phyloP scores from a whole-genome alignment of 2,329 filamentous ascomycete species.

The Aspergillus sp. region DNA sequence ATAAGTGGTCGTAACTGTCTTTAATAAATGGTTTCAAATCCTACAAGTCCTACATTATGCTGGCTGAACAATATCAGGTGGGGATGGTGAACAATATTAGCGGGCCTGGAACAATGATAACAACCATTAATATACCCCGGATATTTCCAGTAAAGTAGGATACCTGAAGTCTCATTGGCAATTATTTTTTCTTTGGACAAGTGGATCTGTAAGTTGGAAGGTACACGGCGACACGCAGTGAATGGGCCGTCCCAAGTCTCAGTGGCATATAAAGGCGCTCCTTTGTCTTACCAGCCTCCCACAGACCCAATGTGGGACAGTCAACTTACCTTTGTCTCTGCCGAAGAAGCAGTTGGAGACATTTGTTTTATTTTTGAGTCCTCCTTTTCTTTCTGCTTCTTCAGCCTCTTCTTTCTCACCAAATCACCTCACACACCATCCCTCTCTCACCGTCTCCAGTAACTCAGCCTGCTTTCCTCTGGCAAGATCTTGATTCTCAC shows the following conservation, averaged over 20 bases:
- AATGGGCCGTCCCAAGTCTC: slow-evolving; percentile 2
- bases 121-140: too few species aligned
- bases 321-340: slow-evolving; percentile 2
- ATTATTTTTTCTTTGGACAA: background rate
- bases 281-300: slow-evolving; percentile 9
- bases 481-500: background rate
- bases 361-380: background rate
- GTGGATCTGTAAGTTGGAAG: background rate
- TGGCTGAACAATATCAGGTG: too few species aligned
- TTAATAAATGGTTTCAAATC: too few species aligned
- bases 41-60: too few species aligned
- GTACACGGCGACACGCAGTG: background rate
- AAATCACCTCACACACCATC: background rate
- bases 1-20: too few species aligned
- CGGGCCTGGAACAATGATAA: too few species aligned
- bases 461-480: background rate
- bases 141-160: too few species aligned
- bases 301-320: slow-evolving; percentile 3
- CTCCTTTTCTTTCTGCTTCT: background rate
- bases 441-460: background rate
- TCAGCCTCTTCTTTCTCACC: background rate
- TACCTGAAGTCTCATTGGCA: background rate
- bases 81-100: too few species aligned
- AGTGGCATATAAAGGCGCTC: slow-evolving; percentile 2
- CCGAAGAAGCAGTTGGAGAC: background rate